Evolutionary conservation across 2,329 filamentous ascomycete species (phyloP), one percentile per base, ranked within the genome.

Genomic region (Calonectria multiphialidica): DNA sequence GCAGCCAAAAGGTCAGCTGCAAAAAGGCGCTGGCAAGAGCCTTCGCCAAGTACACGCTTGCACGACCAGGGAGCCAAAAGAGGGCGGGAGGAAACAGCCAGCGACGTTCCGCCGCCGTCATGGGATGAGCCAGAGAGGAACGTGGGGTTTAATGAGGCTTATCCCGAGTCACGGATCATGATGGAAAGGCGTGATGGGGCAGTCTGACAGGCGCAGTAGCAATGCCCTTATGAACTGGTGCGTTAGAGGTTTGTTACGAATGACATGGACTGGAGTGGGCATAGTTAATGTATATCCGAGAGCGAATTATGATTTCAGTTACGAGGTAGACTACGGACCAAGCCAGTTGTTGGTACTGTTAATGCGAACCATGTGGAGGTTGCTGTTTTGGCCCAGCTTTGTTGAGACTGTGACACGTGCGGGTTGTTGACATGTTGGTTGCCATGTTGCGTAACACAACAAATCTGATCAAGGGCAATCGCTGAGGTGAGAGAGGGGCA

Each of bases 11-110:
- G 87, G 92, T 98, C 80, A 98, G 95, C 86, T 97, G 95, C 86
- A 99, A 98, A 90, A 98, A 98, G 88, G 95, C 97, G 18, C 89
- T 99, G 53, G 94, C 95, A 0, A 90, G 97, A 72, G 95, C 97
- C 5, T 99, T 99, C 87, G 95, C 97, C 80, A 99, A 99, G 87
- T 99, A 98, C 82, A 94, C 93, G 1, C 83, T 92, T 63, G 87
- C 86, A 9, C 83, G 89, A 74, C 88, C 89, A 0, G 86, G 86
- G n/a, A 73, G 69, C 3, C 79, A 80, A 61, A 78, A 76, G 68
- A 79, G 73, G 66, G 47, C 74, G 13, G 74, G 75, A 5, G 70
- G 64, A 6, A 74, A 76, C n/a, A 79, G 75, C 67, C 73, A 80
- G 35, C 75, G 82, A 66, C 75, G 81, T 18, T 76, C 82, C 13